phyloP scores from a whole-genome alignment of 2,329 filamentous ascomycete species.

The Monosporascus sp. region DNA sequence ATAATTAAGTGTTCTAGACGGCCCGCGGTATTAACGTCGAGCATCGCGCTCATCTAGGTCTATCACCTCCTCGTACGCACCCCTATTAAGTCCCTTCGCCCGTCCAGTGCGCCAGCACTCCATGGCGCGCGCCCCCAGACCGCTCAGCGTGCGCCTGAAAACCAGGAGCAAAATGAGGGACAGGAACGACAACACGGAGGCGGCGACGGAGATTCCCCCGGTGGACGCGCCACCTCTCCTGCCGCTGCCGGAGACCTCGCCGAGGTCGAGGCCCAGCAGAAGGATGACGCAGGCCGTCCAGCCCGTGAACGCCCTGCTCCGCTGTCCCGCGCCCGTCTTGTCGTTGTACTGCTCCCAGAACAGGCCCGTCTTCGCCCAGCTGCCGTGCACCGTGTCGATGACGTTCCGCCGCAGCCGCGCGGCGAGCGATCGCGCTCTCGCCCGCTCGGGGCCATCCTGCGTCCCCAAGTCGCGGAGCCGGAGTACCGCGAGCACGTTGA shows the following conservation, averaged over 20 bases:
- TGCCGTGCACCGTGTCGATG: slow-evolving; percentile 26
- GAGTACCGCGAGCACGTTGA: slow-evolving; percentile 46
- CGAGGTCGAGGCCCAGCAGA: slow-evolving; percentile 58
- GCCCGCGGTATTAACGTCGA: background rate
- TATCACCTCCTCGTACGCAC: background rate
- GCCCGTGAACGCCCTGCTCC: slow-evolving; percentile 66
- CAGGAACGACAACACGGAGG: background rate
- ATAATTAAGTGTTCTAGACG: too few species aligned
- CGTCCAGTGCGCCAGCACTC: background rate
- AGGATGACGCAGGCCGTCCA: slow-evolving; percentile 71
- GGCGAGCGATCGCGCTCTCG: slow-evolving; percentile 11
- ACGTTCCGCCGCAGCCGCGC: slow-evolving; percentile 10
- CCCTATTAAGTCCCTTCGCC: background rate
- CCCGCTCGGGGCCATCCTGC: background rate
- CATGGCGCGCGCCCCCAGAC: background rate
- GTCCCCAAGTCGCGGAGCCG: slow-evolving; percentile 39
- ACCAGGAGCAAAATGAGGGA: background rate
- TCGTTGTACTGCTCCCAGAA: slow-evolving; percentile 70
- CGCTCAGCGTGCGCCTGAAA: background rate
- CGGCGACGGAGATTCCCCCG: background rate
- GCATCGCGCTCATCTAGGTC: background rate
- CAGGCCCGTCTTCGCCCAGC: slow-evolving; percentile 62
- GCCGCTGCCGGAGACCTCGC: slow-evolving; percentile 12
- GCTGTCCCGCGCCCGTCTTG: slow-evolving; percentile 59
- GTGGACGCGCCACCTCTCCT: too few species aligned